A percentile compares a stretch with the other conserved stretches of the same genome.
Evolutionary conservation across 2,329 filamentous ascomycete species (phyloP).

Genomic region (Colletotrichum musae): DNA sequence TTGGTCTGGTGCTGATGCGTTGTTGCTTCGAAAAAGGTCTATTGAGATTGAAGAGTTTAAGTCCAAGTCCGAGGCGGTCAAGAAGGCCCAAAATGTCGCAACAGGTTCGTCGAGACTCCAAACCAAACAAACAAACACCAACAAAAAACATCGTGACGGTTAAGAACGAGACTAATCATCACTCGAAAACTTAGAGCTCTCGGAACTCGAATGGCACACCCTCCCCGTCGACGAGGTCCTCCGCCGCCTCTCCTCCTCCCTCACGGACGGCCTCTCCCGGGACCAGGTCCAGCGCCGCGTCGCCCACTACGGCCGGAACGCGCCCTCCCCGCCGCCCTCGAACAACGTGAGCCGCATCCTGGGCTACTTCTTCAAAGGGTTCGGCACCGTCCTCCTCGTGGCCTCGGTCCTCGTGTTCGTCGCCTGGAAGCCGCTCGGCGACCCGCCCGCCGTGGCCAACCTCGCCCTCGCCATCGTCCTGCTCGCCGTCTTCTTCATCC

Average conservation of each 20-base stretch:
- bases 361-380: slow-evolving; percentile 84
- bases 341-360: slow-evolving; percentile 70
- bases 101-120: slow-evolving; percentile 53
- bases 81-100: slow-evolving; percentile 60
- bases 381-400: slow-evolving; percentile 78
- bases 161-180: not conserved
- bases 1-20: slow-evolving; percentile 12
- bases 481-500: slow-evolving; percentile 77
- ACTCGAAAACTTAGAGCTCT: slow-evolving; percentile 62
- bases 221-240: slow-evolving; percentile 71
- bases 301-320: slow-evolving; percentile 76
- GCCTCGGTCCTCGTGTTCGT: slow-evolving; percentile 82
- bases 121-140: not conserved
- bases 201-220: slow-evolving; percentile 78
- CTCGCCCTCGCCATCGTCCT: slow-evolving; percentile 81
- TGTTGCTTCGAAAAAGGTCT: slow-evolving; percentile 52
- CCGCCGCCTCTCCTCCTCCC: slow-evolving; percentile 70
- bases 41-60: slow-evolving; percentile 69
- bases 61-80: slow-evolving; percentile 53
- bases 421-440: slow-evolving; percentile 81
- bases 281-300: slow-evolving; percentile 70
- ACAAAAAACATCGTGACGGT: not conserved
- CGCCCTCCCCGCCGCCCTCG: slow-evolving; percentile 75
- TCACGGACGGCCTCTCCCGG: slow-evolving; percentile 70
- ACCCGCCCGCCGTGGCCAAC: slow-evolving; percentile 79